Conservation (phyloP, 2,329 filamentous ascomycete species). For the Paecilomyces dactylethromorphus region DNA sequence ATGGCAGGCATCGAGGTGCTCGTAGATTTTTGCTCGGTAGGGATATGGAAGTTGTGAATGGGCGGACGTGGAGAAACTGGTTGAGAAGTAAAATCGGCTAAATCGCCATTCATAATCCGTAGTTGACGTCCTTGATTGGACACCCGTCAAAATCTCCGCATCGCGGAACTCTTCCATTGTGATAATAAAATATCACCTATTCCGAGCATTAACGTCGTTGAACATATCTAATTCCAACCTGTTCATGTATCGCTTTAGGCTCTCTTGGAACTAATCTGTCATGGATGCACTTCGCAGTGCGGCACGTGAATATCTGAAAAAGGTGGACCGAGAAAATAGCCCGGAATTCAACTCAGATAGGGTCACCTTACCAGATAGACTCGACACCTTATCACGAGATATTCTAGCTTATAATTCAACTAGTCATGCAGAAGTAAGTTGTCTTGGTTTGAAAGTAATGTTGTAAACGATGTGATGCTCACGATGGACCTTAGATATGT, state of each 20-base stretch:
- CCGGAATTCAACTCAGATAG: conserved; percentile 6
- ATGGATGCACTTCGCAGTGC: conserved; percentile 17
- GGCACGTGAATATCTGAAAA: conserved; percentile 17
- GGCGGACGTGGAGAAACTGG: neutral
- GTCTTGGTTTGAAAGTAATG: neutral
- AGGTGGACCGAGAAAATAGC: conserved; percentile 4
- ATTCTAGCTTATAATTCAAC: conserved; percentile 16
- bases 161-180: neutral
- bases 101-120: neutral
- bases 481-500: conserved; percentile 16
- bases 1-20: too few species aligned
- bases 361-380: conserved; percentile 7
- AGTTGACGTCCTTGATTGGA: neutral
- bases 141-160: neutral
- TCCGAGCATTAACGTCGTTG: neutral
- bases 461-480: neutral
- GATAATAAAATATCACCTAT: neutral
- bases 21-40: too few species aligned
- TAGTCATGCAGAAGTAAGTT: conserved; percentile 16
- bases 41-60: neutral
- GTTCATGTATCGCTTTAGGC: neutral
- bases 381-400: conserved; percentile 24
- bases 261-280: neutral
- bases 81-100: neutral
- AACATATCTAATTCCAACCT: neutral